Percentiles rank a stretch among this genome's conserved stretches.
Evolutionary conservation across 345 rosid species (phyloP).

Genomic region (Citrus maxima): DNA sequence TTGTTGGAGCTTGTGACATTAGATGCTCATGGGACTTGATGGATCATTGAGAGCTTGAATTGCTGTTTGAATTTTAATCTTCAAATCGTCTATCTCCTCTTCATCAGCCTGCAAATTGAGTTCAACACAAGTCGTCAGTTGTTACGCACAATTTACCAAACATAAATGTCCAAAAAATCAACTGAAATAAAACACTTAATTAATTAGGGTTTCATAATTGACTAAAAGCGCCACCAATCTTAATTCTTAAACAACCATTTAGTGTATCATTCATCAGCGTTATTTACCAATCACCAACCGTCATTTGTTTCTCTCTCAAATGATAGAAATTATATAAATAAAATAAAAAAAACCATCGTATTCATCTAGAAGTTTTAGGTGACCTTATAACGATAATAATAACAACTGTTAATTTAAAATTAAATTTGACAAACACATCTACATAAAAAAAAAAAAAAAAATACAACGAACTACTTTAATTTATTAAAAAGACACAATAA

Average conservation of each 20-base stretch:
- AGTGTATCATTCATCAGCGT: too few relatives aligned
- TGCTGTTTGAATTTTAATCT: slow-evolving; percentile 44
- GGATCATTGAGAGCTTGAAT: slow-evolving; percentile 57
- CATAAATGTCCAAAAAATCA: too few relatives aligned
- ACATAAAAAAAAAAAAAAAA: too few relatives aligned
- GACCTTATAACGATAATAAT: neutral
- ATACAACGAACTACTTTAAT: neutral
- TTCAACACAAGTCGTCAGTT: neutral
- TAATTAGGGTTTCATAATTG: too few relatives aligned
- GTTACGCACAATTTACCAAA: neutral
- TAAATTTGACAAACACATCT: neutral
- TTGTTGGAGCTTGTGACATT: neutral
- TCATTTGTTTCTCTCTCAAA: too few relatives aligned
- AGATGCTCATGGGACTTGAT: slow-evolving; percentile 59
- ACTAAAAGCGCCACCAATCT: too few relatives aligned
- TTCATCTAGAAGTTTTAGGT: neutral
- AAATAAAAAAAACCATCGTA: neutral
- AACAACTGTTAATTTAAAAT: neutral
- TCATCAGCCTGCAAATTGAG: slow-evolving; percentile 52
- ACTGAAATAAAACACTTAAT: too few relatives aligned
- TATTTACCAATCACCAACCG: too few relatives aligned
- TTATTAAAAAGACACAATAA: neutral
- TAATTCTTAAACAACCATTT: too few relatives aligned
- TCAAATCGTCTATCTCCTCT: slow-evolving; percentile 45
- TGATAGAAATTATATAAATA: too few relatives aligned